Conservation (phyloP, 75 land plant species). For the Pinus albicaulis region DNA sequence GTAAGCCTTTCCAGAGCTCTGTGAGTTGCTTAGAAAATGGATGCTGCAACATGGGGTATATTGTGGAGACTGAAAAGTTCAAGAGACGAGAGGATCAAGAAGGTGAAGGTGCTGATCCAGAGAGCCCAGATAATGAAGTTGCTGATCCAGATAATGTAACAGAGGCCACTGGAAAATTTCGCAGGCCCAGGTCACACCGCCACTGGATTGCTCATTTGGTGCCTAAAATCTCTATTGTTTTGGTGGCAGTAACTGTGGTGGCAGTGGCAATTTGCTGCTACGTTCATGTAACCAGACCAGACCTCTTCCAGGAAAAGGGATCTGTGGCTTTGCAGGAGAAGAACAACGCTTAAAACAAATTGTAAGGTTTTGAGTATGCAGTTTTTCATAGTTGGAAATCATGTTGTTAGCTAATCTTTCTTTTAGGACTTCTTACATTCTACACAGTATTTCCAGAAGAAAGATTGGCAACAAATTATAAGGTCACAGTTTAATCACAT, state of each 20-base stretch:
- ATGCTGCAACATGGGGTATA: background rate
- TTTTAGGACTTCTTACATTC: no score
- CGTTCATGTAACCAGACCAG: background rate
- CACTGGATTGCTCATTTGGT: background rate
- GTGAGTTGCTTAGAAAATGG: background rate
- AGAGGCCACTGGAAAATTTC: background rate
- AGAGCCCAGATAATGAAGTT: background rate
- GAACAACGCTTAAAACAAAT: no score
- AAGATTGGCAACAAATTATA: no score
- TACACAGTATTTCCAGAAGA: no score
- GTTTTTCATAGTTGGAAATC: no score
- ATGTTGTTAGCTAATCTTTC: no score
- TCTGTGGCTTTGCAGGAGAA: background rate
- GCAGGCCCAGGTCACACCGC: background rate
- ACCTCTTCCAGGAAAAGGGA: background rate
- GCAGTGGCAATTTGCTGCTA: background rate
- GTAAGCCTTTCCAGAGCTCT: background rate
- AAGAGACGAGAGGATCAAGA: background rate
- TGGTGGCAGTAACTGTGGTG: constrained; percentile 2
- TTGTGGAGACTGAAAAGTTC: background rate
- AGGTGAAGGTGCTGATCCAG: background rate
- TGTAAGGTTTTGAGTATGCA: no score
- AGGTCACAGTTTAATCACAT: no score
- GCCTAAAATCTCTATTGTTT: background rate
- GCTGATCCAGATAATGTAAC: background rate